Evolutionary conservation across 768 basidiomycete species (phyloP).

Genomic region (Kwoniella botswanensis): DNA sequence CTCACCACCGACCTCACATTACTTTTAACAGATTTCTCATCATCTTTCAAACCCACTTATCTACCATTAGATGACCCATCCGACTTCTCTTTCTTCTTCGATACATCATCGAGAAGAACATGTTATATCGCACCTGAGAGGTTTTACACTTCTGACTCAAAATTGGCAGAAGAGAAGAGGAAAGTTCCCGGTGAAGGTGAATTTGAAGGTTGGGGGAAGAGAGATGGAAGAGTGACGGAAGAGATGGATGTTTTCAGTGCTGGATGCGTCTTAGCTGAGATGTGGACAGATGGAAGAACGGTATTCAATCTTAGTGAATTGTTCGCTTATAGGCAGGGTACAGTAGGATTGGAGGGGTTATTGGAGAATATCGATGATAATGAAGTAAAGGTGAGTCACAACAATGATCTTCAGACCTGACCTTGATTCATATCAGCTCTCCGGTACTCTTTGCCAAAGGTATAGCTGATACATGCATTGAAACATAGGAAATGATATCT

Average conservation of each 20-base stretch:
- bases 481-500: constrained; percentile 73
- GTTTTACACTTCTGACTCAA: constrained; percentile 81
- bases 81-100: constrained; percentile 97
- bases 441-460: no score
- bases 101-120: constrained; percentile 87
- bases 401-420: neutral
- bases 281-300: constrained; percentile 92
- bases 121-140: constrained; percentile 97
- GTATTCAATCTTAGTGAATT: constrained; percentile 92
- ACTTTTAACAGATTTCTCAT: constrained; percentile 91
- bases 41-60: constrained; percentile 88
- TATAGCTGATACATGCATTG: no score
- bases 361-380: constrained; percentile 78
- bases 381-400: constrained; percentile 71
- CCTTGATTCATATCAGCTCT: neutral
- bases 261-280: constrained; percentile 92
- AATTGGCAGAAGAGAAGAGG: constrained; percentile 72
- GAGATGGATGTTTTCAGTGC: constrained; percentile 96
- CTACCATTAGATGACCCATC: constrained; percentile 95
- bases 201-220: constrained; percentile 61
- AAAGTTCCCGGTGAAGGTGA: constrained; percentile 60
- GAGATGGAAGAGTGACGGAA: constrained; percentile 85
- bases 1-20: constrained; percentile 97
- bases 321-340: constrained; percentile 89
- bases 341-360: constrained; percentile 74